Evolutionary conservation across 768 basidiomycete species (phyloP).

Genomic region (Lenzites betulinus): DNA sequence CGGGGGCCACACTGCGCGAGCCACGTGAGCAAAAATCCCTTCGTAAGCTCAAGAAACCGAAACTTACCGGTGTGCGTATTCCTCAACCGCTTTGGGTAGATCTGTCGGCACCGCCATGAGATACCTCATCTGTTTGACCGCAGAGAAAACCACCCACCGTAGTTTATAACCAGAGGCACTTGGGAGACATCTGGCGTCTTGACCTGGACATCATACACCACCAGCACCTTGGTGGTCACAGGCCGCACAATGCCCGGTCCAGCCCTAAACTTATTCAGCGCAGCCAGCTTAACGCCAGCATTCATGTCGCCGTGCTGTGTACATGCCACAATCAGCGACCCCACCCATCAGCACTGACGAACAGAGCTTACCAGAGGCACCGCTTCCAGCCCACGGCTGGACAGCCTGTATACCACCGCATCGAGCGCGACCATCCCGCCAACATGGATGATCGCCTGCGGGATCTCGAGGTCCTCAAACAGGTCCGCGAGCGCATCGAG

Average conservation of each 20-base stretch:
- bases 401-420: conserved; percentile 87
- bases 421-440: conserved; percentile 87
- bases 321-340: conserved; percentile 13
- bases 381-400: conserved; percentile 82
- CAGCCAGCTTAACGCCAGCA: conserved; percentile 74
- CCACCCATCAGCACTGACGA: not conserved
- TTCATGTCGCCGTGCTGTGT: conserved; percentile 92
- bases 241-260: conserved; percentile 62
- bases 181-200: conserved; percentile 89
- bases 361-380: conserved; percentile 73
- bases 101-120: conserved; percentile 45
- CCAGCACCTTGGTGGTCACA: conserved; percentile 70
- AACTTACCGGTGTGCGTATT: conserved; percentile 89
- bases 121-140: not conserved
- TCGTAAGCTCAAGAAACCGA: not conserved
- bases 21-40: conserved; percentile 15
- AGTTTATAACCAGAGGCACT: conserved; percentile 93
- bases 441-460: conserved; percentile 84
- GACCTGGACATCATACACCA: conserved; percentile 92
- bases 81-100: conserved; percentile 93
- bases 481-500: conserved; percentile 88
- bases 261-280: conserved; percentile 82
- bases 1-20: conserved; percentile 70
- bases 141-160: conserved; percentile 52
- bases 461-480: conserved; percentile 82